A percentile compares a stretch with the other conserved stretches of the same genome.
Conservation (phyloP, 2,329 filamentous ascomycete species). For the Magnaporthales sp. region DNA sequence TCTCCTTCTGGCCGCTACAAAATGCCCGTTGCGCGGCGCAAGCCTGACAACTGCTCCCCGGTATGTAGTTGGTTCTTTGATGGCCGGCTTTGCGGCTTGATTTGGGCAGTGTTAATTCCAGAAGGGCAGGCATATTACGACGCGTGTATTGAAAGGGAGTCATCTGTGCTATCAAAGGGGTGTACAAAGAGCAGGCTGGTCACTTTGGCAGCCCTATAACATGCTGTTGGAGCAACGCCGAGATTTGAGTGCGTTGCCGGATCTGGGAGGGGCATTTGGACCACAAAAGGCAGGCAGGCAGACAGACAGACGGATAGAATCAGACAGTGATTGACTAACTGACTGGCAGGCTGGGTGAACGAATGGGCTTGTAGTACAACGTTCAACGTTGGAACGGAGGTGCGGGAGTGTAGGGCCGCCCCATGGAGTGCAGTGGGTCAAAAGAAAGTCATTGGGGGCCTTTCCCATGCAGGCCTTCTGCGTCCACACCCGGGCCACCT, state of each 20-base stretch:
- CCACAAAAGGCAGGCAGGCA: background rate
- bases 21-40: background rate
- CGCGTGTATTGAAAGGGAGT: background rate
- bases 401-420: background rate
- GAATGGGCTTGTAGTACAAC: background rate
- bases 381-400: background rate
- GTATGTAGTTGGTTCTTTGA: slow-evolving; percentile 2
- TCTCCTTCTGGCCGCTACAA: background rate
- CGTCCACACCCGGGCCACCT: background rate
- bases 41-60: background rate
- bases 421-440: slow-evolving; percentile 1
- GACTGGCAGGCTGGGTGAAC: background rate
- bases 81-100: background rate
- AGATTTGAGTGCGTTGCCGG: background rate
- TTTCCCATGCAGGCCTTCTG: background rate
- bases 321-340: background rate
- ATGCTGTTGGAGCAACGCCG: slow-evolving; percentile 1
- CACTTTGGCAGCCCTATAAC: background rate
- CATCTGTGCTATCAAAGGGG: background rate
- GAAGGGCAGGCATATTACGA: background rate
- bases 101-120: slow-evolving; percentile 1
- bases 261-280: background rate
- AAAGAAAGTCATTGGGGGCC: slow-evolving; percentile 1
- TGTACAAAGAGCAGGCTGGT: background rate
- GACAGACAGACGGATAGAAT: background rate